Percentiles rank a stretch among this genome's conserved stretches.
Evolutionary conservation across 1,284 basidiomycete genomes (phyloP).

Genomic region (Microbotryomycetes sp.): DNA sequence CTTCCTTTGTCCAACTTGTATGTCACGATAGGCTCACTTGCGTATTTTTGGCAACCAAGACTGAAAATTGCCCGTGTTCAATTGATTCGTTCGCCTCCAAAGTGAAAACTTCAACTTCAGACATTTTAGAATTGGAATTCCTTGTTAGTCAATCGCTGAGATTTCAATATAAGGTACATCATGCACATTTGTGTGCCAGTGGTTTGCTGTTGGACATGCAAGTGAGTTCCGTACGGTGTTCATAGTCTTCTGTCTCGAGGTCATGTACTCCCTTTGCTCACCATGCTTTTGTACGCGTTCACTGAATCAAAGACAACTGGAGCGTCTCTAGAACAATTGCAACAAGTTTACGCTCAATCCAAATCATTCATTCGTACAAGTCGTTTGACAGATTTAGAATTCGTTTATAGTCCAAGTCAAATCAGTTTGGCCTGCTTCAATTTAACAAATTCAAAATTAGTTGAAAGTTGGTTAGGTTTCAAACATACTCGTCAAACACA

Average conservation of each 20-base stretch:
- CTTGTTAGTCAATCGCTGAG: conserved; percentile 84
- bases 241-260: background rate
- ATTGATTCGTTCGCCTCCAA: conserved; percentile 66
- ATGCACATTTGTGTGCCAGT: conserved; percentile 80
- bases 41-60: conserved; percentile 92
- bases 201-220: conserved; percentile 88
- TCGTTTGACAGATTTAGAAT: conserved; percentile 82
- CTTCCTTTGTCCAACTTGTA: conserved; percentile 5
- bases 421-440: conserved; percentile 82
- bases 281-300: background rate
- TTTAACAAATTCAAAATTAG: conserved; percentile 56
- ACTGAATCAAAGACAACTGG: background rate
- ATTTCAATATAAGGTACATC: conserved; percentile 90
- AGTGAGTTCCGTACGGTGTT: conserved; percentile 48
- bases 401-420: conserved; percentile 86
- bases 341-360: conserved; percentile 55
- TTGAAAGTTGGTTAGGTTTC: conserved; percentile 54
- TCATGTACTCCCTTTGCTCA: background rate
- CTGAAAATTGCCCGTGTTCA: conserved; percentile 85
- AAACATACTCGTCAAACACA: conserved; percentile 13
- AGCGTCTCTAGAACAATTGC: conserved; percentile 36
- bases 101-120: conserved; percentile 51
- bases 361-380: conserved; percentile 60
- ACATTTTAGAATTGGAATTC: conserved; percentile 90
- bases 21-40: conserved; percentile 72